These are phyloP conservation scores for Suillus lakei DNA, from an alignment of 768 basidiomycete species.

Conservation along the genomic window DNA sequence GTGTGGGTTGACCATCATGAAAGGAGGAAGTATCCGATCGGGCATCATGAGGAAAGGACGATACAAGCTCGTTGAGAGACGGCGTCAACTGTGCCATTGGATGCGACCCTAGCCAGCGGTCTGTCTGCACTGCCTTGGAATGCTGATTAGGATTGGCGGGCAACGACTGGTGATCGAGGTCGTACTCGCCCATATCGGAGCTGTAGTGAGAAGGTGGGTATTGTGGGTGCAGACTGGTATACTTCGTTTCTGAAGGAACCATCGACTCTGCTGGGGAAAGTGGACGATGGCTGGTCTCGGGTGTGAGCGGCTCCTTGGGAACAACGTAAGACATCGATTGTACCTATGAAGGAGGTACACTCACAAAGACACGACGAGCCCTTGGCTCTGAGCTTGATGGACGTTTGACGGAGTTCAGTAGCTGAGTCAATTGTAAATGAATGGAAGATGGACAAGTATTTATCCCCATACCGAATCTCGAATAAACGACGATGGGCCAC, in stretches of 20 bases:
- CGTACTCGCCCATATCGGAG: slow-evolving; percentile 52
- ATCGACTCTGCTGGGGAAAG: slow-evolving; percentile 47
- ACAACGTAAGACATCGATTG: neutral
- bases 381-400: slow-evolving; percentile 40
- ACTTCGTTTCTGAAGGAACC: slow-evolving; percentile 29
- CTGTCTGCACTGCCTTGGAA: slow-evolving; percentile 74
- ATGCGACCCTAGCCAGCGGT: slow-evolving; percentile 40
- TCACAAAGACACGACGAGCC: slow-evolving; percentile 36
- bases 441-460: slow-evolving; percentile 30
- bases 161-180: slow-evolving; percentile 34
- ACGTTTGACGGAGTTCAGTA: slow-evolving; percentile 34
- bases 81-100: slow-evolving; percentile 40
- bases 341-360: slow-evolving; percentile 15
- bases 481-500: slow-evolving; percentile 46
- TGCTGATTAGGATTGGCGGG: slow-evolving; percentile 48
- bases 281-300: slow-evolving; percentile 47
- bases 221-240: slow-evolving; percentile 26
- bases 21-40: slow-evolving; percentile 80
- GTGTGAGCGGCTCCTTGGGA: slow-evolving; percentile 49
- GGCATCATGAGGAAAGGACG: slow-evolving; percentile 57
- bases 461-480: slow-evolving; percentile 49
- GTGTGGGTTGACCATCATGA: slow-evolving; percentile 54
- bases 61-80: slow-evolving; percentile 38
- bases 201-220: slow-evolving; percentile 32
- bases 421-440: slow-evolving; percentile 29